phyloP scores from a whole-genome alignment of 2,329 filamentous ascomycete genomes.

The Tolypocladium pustulatum region DNA sequence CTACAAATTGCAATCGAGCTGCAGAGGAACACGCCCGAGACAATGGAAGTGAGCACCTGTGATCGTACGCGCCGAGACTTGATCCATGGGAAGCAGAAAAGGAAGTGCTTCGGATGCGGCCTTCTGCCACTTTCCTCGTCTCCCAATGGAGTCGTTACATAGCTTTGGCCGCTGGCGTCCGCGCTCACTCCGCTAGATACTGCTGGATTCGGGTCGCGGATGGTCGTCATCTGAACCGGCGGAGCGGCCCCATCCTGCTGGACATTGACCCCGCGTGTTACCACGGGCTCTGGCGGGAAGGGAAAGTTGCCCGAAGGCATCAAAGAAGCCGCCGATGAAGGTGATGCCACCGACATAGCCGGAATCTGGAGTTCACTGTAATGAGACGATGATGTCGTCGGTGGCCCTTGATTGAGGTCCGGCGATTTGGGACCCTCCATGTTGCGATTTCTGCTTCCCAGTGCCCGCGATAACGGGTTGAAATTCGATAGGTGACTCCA shows the following conservation, averaged over 20 bases:
- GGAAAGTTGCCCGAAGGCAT: background rate
- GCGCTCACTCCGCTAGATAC: background rate
- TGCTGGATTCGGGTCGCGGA: background rate
- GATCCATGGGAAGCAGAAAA: constrained; percentile 46
- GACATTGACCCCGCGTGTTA: background rate
- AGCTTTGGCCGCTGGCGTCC: background rate
- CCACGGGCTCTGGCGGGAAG: constrained; percentile 8
- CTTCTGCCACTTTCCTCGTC: constrained; percentile 3
- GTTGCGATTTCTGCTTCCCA: background rate
- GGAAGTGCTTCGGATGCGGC: constrained; percentile 28
- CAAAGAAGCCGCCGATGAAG: background rate
- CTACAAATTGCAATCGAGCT: constrained; percentile 55
- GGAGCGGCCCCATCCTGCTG: background rate
- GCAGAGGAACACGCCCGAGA: constrained; percentile 54
- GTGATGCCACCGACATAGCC: background rate
- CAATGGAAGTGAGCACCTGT: constrained; percentile 49
- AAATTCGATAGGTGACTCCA: background rate
- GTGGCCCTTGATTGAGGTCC: constrained; percentile 9
- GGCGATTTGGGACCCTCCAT: constrained; percentile 37
- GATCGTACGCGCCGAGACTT: constrained; percentile 41
- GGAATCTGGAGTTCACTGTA: background rate
- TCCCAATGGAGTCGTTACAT: background rate
- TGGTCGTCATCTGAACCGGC: background rate
- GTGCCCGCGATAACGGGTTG: constrained; percentile 9
- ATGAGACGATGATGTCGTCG: background rate